Conservation (phyloP, 2,329 filamentous ascomycete genomes). For the Dichotomopilus funicola region DNA sequence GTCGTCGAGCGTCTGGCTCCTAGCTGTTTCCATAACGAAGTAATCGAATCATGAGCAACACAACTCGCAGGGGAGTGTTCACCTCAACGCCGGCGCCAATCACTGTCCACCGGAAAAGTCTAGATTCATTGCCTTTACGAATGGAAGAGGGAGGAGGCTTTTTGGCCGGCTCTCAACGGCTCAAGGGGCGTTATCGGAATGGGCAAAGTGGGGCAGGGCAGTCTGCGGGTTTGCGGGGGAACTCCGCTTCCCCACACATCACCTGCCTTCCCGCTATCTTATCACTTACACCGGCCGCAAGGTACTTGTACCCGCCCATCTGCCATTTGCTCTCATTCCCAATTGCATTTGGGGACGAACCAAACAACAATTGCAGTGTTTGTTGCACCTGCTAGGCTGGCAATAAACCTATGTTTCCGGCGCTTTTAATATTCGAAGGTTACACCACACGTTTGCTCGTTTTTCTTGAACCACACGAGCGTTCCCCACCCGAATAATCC, state of each 20-base stretch:
- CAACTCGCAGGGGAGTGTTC: not conserved
- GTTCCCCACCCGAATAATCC: too few species aligned
- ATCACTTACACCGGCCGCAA: constrained; percentile 20
- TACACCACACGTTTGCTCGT: too few species aligned
- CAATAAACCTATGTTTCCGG: too few species aligned
- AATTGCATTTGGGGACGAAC: not conserved
- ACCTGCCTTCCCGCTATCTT: constrained; percentile 15
- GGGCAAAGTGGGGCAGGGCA: constrained; percentile 4
- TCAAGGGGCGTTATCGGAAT: constrained; percentile 11
- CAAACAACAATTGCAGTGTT: not conserved
- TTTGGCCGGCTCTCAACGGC: constrained; percentile 11
- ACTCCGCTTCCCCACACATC: constrained; percentile 12
- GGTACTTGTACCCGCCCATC: not conserved
- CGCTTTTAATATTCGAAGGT: too few species aligned
- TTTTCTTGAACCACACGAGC: too few species aligned
- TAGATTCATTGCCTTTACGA: not conserved
- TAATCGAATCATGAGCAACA: not conserved
- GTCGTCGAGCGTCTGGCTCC: too few species aligned
- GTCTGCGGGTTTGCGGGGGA: constrained; percentile 9
- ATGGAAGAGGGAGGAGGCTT: not conserved
- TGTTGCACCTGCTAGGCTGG: not conserved
- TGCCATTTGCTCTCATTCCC: not conserved
- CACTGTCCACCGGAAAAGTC: not conserved
- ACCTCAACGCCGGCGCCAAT: too few species aligned
- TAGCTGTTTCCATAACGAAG: not conserved